phyloP scores from a whole-genome alignment of 2,329 filamentous ascomycete genomes.

The Alternaria postmessia region DNA sequence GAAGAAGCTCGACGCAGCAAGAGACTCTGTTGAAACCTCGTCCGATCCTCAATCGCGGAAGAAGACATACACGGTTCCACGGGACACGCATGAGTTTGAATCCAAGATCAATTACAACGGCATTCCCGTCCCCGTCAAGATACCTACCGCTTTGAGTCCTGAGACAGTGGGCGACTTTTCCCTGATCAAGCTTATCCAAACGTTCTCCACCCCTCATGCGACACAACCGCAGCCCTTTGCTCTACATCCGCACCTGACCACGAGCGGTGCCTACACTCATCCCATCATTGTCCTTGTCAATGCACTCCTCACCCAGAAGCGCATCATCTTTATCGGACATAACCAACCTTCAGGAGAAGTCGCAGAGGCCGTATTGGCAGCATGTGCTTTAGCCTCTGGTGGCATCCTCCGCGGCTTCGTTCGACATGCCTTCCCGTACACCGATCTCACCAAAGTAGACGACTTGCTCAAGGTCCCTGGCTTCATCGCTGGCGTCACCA shows the following conservation, averaged over 20 bases:
- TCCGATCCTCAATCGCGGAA: constrained; percentile 51
- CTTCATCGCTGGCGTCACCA: constrained; percentile 97
- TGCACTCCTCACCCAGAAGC: constrained; percentile 93
- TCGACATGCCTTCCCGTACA: constrained; percentile 95
- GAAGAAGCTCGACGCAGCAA: constrained; percentile 68
- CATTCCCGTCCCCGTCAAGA: constrained; percentile 95
- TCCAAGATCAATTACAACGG: constrained; percentile 95
- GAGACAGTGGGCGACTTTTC: constrained; percentile 99
- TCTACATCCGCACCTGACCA: constrained; percentile 90
- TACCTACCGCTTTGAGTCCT: constrained; percentile 90
- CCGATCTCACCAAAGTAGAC: constrained; percentile 96
- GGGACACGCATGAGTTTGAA: constrained; percentile 98
- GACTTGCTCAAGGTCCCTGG: constrained; percentile 94
- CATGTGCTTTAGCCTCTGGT: constrained; percentile 90
- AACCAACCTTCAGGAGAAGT: constrained; percentile 95
- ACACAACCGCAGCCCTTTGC: constrained; percentile 84
- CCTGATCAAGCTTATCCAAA: constrained; percentile 95
- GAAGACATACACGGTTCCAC: constrained; percentile 77
- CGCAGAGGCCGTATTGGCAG: constrained; percentile 96
- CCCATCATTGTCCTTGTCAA: constrained; percentile 95
- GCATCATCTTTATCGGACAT: constrained; percentile 93
- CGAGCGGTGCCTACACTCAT: constrained; percentile 86
- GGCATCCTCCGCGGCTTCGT: constrained; percentile 94
- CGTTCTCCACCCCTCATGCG: constrained; percentile 84
- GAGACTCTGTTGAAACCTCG: constrained; percentile 44